Conservation (phyloP, 2,329 filamentous ascomycete species). For the Trichoderma aggressivum region DNA sequence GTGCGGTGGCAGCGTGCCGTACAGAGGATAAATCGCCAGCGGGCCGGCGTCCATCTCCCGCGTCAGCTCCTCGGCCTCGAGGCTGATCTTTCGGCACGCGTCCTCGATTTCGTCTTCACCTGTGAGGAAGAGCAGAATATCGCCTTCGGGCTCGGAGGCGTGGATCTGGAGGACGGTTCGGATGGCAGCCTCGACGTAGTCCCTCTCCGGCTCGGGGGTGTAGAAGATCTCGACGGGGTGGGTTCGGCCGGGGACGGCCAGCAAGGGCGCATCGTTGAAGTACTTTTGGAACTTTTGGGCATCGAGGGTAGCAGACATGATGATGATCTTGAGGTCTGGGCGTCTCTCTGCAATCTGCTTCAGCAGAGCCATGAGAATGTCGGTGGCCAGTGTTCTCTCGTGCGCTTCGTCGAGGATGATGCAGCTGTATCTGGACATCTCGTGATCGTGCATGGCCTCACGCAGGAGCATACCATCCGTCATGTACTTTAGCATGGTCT, state of each 20-base stretch:
- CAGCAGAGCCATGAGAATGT: constrained; percentile 93
- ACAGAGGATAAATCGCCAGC: constrained; percentile 85
- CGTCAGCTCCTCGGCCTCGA: constrained; percentile 89
- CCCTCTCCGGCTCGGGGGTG: constrained; percentile 90
- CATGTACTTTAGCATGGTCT: constrained; percentile 98
- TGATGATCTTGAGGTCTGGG: constrained; percentile 92
- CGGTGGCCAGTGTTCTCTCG: constrained; percentile 93
- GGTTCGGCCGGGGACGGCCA: constrained; percentile 92
- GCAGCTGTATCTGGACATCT: constrained; percentile 88
- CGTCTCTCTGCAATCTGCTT: constrained; percentile 83
- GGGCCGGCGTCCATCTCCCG: constrained; percentile 89
- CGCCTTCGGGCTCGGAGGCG: constrained; percentile 84
- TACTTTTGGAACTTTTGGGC: constrained; percentile 98
- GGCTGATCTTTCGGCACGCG: constrained; percentile 81
- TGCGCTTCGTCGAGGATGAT: constrained; percentile 99
- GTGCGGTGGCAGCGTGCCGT: constrained; percentile 85
- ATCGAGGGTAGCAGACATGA: constrained; percentile 97
- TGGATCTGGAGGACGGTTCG: constrained; percentile 96
- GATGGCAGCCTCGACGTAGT: constrained; percentile 94
- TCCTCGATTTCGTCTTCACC: constrained; percentile 99
- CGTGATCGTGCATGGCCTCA: constrained; percentile 94
- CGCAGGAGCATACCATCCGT: constrained; percentile 97
- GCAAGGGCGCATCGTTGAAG: constrained; percentile 88
- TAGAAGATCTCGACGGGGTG: constrained; percentile 98
- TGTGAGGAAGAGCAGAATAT: constrained; percentile 91